Base-by-base conservation (phyloP, 2,329 filamentous ascomycete species). In the Cytospora piceae region DNA sequence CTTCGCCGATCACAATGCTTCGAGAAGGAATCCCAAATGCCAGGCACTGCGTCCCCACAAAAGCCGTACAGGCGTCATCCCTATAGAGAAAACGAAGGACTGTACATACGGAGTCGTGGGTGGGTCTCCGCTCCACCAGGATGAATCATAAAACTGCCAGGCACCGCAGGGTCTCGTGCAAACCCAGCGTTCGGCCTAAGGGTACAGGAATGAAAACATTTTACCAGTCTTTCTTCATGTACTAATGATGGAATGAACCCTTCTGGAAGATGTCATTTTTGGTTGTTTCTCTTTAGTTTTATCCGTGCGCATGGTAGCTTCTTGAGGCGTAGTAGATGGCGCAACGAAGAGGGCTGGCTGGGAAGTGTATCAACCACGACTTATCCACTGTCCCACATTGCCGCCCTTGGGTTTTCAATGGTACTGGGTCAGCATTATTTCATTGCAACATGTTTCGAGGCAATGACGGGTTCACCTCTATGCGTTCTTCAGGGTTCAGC, bases 111-210 rank as follows among this genome's bases (percentile, higher is more conserved):
- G 61, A 32, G 39, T 55, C 22, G 61, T 63, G 61, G 61, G 49
- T 57, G 20, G 34, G 14, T 37, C 34, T 9, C 51, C 24, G 61
- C 49, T 63, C 61, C 61, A 63, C 61, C 34, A 32, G 51, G 51
- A 42, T 63, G 61, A 57, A 63, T 63, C 61, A 63, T 57, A 46
- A 63, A 54, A 63, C 61, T 63, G 61, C 61, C 55, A 63, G 61
- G 56, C 61, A 63, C 53, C 53, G 53, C 53, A 11, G 46, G n/a
- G 46, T 49, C 27, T 37, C 37, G 39, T 14, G 42, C 29, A 52
- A 34, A 46, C 61, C 61, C 42, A 57, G 31, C 11, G 52, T 63
- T 53, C 53, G 27, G 12, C 9, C 11, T 24, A 42, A 52, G 39
- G 27, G 27, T 34, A 37, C 53, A 29, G 31, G 60, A 62, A 34